Base-by-base conservation (phyloP, 768 basidiomycete genomes). In the Mycena belliarum region DNA sequence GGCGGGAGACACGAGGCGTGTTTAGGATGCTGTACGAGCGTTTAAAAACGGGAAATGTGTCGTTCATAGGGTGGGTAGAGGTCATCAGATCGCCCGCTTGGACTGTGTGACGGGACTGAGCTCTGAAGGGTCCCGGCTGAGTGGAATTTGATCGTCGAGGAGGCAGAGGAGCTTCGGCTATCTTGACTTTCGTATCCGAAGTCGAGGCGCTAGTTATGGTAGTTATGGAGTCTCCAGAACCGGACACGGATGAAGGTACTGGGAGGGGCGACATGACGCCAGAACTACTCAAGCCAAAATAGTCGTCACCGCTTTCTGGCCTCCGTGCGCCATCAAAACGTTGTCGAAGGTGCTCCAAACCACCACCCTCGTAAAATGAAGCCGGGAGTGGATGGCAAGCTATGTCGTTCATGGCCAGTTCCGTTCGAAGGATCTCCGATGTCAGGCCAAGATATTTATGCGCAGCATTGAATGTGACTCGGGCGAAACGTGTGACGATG, bases 391-490 rank as follows among this genome's bases (percentile, higher is more conserved):
- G 97, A 70, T 98, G 93, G 49, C 94, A 95, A 16, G 97, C 96
- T 59, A 98, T 89, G 59, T 95, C 90, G 65, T 99, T 99, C 70
- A 99, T 96, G 0, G 92, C 91, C 68, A 97, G 93, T 74, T 99
- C 97, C 2, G 97, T 96, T 32, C 94, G 86, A 33, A 99, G 86
- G 6, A 98, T 92, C 72, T 99, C 97, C 18, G 88, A 86, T 0
- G 97, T 99, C 51, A 99, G 70, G 7, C 97, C 97, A 7, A 99
- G 84, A 70, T 97, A 99, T 66, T 89, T 90, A 72, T 98, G 97
- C 0, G 97, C 95, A 11, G 96, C 97, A 68, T 89, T 92, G 78
- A 99, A 98, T 0, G 97, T 99, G 12, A 98, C 97, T 24, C 97
- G 86, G 21, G 95, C 94, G 69, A 99, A 96, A 2, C 97, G 84